A percentile compares a stretch with the other conserved stretches of the same genome.
These are phyloP conservation scores for Picea abies DNA, from an alignment of 83 land plant species.

Conservation along the genomic window DNA sequence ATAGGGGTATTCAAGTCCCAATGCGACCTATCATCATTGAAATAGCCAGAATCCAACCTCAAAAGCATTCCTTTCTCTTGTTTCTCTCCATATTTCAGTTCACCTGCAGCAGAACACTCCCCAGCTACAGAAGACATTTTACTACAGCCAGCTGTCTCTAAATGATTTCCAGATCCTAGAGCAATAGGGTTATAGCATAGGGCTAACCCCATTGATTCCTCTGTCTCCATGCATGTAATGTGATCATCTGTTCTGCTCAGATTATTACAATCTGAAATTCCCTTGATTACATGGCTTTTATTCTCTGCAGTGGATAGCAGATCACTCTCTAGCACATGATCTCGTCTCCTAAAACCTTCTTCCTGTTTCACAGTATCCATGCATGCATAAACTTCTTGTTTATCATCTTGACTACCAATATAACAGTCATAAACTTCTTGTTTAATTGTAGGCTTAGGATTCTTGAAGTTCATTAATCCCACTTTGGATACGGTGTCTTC, in stretches of 20 bases:
- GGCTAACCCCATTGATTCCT: not conserved
- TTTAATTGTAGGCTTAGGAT: not conserved
- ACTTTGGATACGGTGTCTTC: not conserved
- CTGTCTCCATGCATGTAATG: not conserved
- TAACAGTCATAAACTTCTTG: not conserved
- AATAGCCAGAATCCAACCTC: not conserved
- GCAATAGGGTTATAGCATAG: not conserved
- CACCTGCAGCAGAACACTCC: not conserved
- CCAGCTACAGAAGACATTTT: not conserved
- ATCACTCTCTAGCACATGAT: not conserved
- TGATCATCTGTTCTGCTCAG: not conserved
- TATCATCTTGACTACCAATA: not conserved
- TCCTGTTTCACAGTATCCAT: not conserved
- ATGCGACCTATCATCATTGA: constrained; percentile 22
- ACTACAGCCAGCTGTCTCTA: not conserved
- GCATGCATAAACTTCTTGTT: not conserved
- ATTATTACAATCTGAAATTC: not conserved
- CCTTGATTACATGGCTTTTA: not conserved
- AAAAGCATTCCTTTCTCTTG: not conserved
- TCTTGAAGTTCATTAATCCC: not conserved
- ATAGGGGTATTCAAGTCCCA: constrained; percentile 44
- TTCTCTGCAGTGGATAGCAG: not conserved
- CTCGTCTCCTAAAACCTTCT: not conserved
- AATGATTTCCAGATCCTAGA: not conserved
- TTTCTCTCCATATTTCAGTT: not conserved